phyloP scores from a whole-genome alignment of 1,284 basidiomycete genomes.

The Exobasidium cylindrosporum region DNA sequence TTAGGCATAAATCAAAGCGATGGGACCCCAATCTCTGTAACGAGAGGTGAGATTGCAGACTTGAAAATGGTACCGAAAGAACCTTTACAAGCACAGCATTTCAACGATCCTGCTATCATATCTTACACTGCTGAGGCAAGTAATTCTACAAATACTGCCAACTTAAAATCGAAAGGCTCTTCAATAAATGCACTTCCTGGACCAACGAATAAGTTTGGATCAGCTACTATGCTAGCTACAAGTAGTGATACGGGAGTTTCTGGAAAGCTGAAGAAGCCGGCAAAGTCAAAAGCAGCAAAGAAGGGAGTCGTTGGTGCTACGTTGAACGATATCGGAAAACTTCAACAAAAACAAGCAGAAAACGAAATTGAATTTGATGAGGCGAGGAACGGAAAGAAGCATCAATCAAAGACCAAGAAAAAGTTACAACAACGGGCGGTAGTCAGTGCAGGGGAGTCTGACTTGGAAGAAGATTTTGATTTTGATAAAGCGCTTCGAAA shows the following conservation, averaged over 20 bases:
- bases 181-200: not conserved
- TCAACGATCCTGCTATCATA: constrained; percentile 6
- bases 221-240: not conserved
- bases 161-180: not conserved
- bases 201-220: not conserved
- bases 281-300: not conserved
- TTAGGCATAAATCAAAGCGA: constrained; percentile 4
- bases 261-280: not conserved
- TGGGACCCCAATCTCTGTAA: not conserved
- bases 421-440: not conserved
- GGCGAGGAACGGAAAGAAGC: not conserved
- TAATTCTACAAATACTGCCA: not conserved
- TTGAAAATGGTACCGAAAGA: not conserved
- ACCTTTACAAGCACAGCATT: not conserved
- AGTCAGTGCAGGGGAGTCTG: not conserved
- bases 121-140: not conserved
- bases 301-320: not conserved
- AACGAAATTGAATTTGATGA: not conserved
- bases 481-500: constrained; percentile 8
- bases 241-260: not conserved
- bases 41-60: constrained; percentile 2
- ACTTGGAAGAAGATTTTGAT: constrained; percentile 13
- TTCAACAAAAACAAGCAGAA: not conserved
- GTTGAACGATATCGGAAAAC: not conserved
- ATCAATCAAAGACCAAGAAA: not conserved